Percentiles rank a stretch among this genome's conserved stretches.
Conservation (phyloP, 495 filamentous ascomycete genomes). For the Physcia stellaris region DNA sequence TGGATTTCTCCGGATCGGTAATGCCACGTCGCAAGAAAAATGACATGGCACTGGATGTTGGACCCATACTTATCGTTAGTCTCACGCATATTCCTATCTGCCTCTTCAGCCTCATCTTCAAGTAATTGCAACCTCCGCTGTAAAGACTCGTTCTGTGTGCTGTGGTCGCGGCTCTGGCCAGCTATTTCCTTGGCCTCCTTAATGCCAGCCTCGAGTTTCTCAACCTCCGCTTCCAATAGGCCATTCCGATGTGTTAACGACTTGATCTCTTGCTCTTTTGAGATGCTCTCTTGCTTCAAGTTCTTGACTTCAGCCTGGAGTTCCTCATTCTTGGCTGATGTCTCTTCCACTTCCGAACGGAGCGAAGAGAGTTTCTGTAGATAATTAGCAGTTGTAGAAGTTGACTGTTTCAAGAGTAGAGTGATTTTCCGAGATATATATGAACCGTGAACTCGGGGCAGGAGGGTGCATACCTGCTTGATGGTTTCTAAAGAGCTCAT, state of each 20-base stretch:
- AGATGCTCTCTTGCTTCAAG: constrained; percentile 85
- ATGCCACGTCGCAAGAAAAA: neutral
- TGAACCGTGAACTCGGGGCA: neutral
- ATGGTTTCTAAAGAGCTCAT: constrained; percentile 16
- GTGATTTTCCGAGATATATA: neutral
- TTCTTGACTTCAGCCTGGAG: constrained; percentile 72
- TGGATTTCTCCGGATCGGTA: neutral
- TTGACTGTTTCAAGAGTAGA: constrained; percentile 8
- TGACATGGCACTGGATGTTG: neutral
- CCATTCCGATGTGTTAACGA: constrained; percentile 86
- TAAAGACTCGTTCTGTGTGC: constrained; percentile 75
- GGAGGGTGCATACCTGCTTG: constrained; percentile 18
- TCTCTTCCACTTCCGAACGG: constrained; percentile 82
- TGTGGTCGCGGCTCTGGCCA: constrained; percentile 57
- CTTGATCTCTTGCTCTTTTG: constrained; percentile 95
- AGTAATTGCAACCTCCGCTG: constrained; percentile 86
- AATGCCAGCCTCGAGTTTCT: constrained; percentile 67
- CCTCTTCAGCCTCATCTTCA: constrained; percentile 93
- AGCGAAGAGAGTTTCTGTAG: constrained; percentile 81
- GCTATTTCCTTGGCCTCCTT: constrained; percentile 69
- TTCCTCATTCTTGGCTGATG: constrained; percentile 66
- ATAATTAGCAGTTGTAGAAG: constrained; percentile 8
- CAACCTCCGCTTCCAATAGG: constrained; percentile 76
- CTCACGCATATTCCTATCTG: constrained; percentile 86
- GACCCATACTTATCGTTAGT: constrained; percentile 88